A percentile compares a stretch with the other conserved stretches of the same genome.
These are phyloP conservation scores for Yamadazyma kitorensis DNA, from an alignment of 805 yeast species.

Conservation along the genomic window DNA sequence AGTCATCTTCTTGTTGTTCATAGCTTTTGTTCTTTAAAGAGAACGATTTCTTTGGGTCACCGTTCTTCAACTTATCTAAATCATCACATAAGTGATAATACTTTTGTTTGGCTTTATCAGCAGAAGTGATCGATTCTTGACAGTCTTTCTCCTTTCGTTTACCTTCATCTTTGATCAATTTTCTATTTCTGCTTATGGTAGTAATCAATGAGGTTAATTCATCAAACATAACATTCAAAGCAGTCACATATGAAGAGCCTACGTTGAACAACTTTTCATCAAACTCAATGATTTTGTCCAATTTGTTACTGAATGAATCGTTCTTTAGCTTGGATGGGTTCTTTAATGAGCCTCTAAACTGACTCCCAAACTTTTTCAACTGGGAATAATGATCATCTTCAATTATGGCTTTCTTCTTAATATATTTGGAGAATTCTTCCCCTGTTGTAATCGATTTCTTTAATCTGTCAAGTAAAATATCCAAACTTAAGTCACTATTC, in stretches of 20 bases:
- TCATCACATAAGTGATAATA: constrained; percentile 83
- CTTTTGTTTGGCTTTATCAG: constrained; percentile 79
- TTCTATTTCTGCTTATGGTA: constrained; percentile 71
- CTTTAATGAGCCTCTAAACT: constrained; percentile 49
- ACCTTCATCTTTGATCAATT: constrained; percentile 77
- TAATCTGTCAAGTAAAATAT: constrained; percentile 64
- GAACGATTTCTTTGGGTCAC: constrained; percentile 85
- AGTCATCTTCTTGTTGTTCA: constrained; percentile 88
- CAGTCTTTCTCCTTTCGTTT: constrained; percentile 81
- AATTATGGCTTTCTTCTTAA: constrained; percentile 71
- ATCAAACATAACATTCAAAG: constrained; percentile 80
- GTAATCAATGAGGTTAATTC: constrained; percentile 71
- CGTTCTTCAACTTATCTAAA: constrained; percentile 72
- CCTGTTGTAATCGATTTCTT: constrained; percentile 80
- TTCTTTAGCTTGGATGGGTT: constrained; percentile 44
- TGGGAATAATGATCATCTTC: constrained; percentile 80
- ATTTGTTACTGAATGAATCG: constrained; percentile 63
- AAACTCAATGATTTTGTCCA: constrained; percentile 67
- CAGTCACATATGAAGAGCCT: constrained; percentile 72
- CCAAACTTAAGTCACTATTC: constrained; percentile 74
- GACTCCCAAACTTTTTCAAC: constrained; percentile 64
- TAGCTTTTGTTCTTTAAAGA: constrained; percentile 76
- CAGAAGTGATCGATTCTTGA: constrained; percentile 72
- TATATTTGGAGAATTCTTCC: constrained; percentile 78
- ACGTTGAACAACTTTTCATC: constrained; percentile 74